Evolutionary conservation across 2,329 filamentous ascomycete genomes (phyloP), one percentile per base, ranked within the genome.

Genomic region (Aspergillus aculeatus): DNA sequence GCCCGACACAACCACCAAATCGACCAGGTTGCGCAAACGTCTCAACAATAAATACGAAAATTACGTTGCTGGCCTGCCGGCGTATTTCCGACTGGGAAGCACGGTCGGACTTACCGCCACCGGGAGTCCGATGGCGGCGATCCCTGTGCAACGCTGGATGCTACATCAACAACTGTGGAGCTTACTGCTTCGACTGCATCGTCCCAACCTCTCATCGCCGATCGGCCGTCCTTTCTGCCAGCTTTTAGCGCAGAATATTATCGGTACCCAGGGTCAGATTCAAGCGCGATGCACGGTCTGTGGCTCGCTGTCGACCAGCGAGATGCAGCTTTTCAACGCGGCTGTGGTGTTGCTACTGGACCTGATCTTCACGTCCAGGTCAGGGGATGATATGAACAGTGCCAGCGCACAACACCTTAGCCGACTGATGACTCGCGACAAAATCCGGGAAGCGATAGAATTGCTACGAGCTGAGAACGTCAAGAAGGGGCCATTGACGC

Each of bases 91-190:
- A 50, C 9, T 61, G 14, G 64, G 55, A 19, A 64, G 58, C 38
- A 56, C 44, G 1, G 47, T 59, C 29, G 64, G 64, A 21, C 58
- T 66, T 16, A 57, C 58, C 14, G 56, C 58, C 47, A 53, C 51
- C 3, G 11, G 14, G 16, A 62, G 64, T 31, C 56, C 62, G 11
- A 21, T 61, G 49, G 60, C 58, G 4, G 64, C 62, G 5, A 60
- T 63, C 26, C 62, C 62, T 5, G 58, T 64, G 6, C 60, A 64
- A 5, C 60, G 59, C 41, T 66, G 56, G 55, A 61, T 66, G 58
- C 44, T 66, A 19, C 62, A 66, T 47, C 62, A 66, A 47, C 64
- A 66, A 56, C 56, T 66, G 4, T 64, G 64, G 64, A 59, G 58
- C 29, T 31, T 66, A 24, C 50, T 64, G 21, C 60, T 66, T 1